Conservation (phyloP, 768 basidiomycete species). For the Auriscalpium orientale region DNA sequence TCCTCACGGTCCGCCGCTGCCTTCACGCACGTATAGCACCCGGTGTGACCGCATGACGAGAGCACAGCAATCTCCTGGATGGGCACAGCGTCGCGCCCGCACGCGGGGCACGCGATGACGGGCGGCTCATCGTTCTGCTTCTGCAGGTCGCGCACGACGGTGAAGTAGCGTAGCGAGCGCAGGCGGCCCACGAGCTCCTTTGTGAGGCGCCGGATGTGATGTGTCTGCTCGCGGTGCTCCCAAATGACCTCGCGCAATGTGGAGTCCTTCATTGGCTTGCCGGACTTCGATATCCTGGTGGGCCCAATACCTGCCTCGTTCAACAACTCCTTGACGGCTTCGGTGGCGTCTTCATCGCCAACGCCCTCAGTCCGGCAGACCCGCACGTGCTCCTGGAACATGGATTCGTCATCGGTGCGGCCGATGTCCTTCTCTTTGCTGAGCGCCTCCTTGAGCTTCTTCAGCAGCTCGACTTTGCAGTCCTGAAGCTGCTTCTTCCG, state of each 20-base stretch:
- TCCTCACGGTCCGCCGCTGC: constrained; percentile 68
- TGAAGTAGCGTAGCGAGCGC: constrained; percentile 88
- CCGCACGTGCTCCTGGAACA: constrained; percentile 74
- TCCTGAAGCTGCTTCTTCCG: constrained; percentile 73
- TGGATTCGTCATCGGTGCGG: constrained; percentile 52
- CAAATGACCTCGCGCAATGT: constrained; percentile 60
- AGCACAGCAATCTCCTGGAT: constrained; percentile 72
- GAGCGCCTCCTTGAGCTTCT: constrained; percentile 57
- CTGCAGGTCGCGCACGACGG: constrained; percentile 83
- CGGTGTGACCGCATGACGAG: constrained; percentile 89
- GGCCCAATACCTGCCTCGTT: constrained; percentile 49
- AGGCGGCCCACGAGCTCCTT: constrained; percentile 89
- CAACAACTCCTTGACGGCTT: constrained; percentile 50
- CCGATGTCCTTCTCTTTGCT: constrained; percentile 64
- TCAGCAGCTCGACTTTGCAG: constrained; percentile 66
- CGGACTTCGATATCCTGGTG: constrained; percentile 4
- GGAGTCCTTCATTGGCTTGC: constrained; percentile 39
- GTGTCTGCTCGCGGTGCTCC: constrained; percentile 82
- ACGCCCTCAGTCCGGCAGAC: constrained; percentile 62
- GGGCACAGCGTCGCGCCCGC: constrained; percentile 46
- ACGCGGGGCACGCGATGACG: constrained; percentile 54
- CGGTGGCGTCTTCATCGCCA: constrained; percentile 71
- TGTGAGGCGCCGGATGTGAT: constrained; percentile 73
- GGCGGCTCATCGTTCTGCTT: constrained; percentile 57
- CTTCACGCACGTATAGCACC: constrained; percentile 69